Base-by-base conservation (phyloP, 768 basidiomycete genomes). In the Pilatotrama ljubarskyi region DNA sequence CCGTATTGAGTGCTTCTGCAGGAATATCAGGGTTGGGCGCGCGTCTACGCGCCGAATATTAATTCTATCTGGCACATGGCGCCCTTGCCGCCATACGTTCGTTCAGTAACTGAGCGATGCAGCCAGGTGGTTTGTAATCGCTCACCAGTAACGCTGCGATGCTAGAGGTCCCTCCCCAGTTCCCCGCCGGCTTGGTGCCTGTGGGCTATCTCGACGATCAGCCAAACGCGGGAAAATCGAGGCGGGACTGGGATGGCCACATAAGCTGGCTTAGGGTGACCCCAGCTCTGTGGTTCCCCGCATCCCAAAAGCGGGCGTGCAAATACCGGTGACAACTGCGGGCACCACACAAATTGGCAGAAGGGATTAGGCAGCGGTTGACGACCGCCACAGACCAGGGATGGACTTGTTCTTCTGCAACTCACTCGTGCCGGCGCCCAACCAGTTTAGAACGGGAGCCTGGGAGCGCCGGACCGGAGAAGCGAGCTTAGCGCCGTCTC, bases 261-360 rank as follows among this genome's bases (percentile, higher is more conserved):
- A 32, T 32, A 32, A 22, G 36, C 36, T 10, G 42, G 53, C 42
- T 36, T 20, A 17, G 24, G 24, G 17, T 35, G 46, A 38, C 46
- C 24, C 52, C 10, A n/a, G 26, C 25, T n/a, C 36, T 40, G 44
- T 32, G 8, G 47, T 38, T 40, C 35, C 47, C 36, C n/a, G 22
- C 36, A 6, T 14, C 22, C 24, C 17, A 8, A 25, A 14, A 35
- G 7, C 18, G 44, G 46, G 6, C 20, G 47, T 24, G 38, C 44
- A 15, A 22, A 10, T 59, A 37, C 32, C 32, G 48, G 52, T 25
- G 52, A 26, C 32, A 22, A 29, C 22, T 41, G 52, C 53, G 59
- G 59, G 52, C 47, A 61, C 59, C 53, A 61, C 47, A 55, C 52
- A 55, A 61, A 55, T 55, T 55, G 52, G 59, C 52, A 61, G 53